phyloP scores from a whole-genome alignment of 2,329 filamentous ascomycete species.

The Tolypocladium tundrense region DNA sequence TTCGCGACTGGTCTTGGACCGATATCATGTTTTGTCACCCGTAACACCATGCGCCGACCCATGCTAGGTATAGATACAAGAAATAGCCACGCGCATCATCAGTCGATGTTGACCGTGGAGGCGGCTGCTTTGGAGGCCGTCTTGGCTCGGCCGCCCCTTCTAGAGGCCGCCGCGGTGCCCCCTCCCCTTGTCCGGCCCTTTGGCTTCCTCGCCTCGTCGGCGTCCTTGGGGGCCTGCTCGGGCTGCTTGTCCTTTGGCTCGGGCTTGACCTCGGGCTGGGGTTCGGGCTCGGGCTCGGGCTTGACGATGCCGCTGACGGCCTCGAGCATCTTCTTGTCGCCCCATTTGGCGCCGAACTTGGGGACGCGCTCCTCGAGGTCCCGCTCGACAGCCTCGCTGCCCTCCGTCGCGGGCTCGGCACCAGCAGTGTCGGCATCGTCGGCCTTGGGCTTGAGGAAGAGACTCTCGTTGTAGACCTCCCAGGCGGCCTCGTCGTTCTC shows the following conservation, averaged over 20 bases:
- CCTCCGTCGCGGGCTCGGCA: background rate
- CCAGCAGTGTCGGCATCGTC: slow-evolving; percentile 6
- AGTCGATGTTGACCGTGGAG: slow-evolving; percentile 6
- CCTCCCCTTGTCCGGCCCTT: slow-evolving; percentile 15
- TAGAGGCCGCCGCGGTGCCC: slow-evolving; percentile 9
- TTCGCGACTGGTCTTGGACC: background rate
- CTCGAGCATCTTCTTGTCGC: slow-evolving; percentile 32
- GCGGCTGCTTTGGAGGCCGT: slow-evolving; percentile 8
- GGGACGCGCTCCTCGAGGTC: slow-evolving; percentile 27
- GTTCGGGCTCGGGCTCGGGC: slow-evolving; percentile 14
- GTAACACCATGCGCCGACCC: slow-evolving; percentile 1
- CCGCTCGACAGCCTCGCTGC: slow-evolving; percentile 1
- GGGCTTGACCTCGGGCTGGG: slow-evolving; percentile 13
- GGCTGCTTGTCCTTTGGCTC: slow-evolving; percentile 14
- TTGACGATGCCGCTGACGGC: slow-evolving; percentile 34
- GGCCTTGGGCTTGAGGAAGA: slow-evolving; percentile 32
- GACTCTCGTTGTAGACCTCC: slow-evolving; percentile 62
- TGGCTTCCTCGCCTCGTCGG: slow-evolving; percentile 17
- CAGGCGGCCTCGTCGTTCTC: slow-evolving; percentile 70
- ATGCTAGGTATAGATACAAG: slow-evolving; percentile 2
- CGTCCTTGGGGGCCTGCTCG: slow-evolving; percentile 4
- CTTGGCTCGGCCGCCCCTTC: slow-evolving; percentile 17
- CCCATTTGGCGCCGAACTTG: slow-evolving; percentile 30
- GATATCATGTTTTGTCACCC: background rate
- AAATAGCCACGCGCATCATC: background rate